phyloP scores from a whole-genome alignment of 306 rosid genomes.

The Ormosia emarginata region DNA sequence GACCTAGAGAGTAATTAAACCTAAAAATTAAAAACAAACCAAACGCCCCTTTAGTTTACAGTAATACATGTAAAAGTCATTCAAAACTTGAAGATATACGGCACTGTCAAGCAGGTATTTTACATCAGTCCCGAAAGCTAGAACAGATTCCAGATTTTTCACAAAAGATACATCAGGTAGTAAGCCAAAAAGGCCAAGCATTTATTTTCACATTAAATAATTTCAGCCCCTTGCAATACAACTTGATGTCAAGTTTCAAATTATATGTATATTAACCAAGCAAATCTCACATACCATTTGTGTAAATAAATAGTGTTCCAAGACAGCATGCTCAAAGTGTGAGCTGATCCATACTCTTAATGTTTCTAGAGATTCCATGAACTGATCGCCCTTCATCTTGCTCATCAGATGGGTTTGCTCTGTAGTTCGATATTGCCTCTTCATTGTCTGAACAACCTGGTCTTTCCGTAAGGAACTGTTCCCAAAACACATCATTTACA shows the following conservation, averaged over 20 bases:
- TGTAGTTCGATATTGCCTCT: slow-evolving; percentile 83
- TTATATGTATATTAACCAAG: not conserved
- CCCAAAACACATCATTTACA: slow-evolving; percentile 90
- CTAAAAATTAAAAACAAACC: not conserved
- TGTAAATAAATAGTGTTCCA: not conserved
- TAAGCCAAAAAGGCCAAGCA: not conserved
- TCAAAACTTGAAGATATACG: slow-evolving; percentile 8
- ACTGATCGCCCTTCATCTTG: slow-evolving; percentile 57
- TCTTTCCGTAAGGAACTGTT: slow-evolving; percentile 95
- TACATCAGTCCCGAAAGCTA: slow-evolving; percentile 6
- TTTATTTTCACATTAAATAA: not conserved
- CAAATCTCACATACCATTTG: not conserved
- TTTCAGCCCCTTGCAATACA: not conserved
- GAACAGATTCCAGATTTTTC: not conserved
- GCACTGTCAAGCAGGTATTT: slow-evolving; percentile 9
- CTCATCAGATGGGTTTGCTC: slow-evolving; percentile 54
- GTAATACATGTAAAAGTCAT: not conserved
- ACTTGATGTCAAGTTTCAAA: not conserved
- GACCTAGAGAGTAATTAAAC: too few species aligned
- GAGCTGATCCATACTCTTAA: slow-evolving; percentile 52
- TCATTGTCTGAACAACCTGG: slow-evolving; percentile 92
- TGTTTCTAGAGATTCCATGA: slow-evolving; percentile 55
- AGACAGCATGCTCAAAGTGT: slow-evolving; percentile 47
- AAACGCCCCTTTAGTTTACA: not conserved
- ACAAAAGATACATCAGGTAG: not conserved